Evolutionary conservation across 169 alveolate genomes (phyloP).

Genomic region (Hepatocystis sp.): DNA sequence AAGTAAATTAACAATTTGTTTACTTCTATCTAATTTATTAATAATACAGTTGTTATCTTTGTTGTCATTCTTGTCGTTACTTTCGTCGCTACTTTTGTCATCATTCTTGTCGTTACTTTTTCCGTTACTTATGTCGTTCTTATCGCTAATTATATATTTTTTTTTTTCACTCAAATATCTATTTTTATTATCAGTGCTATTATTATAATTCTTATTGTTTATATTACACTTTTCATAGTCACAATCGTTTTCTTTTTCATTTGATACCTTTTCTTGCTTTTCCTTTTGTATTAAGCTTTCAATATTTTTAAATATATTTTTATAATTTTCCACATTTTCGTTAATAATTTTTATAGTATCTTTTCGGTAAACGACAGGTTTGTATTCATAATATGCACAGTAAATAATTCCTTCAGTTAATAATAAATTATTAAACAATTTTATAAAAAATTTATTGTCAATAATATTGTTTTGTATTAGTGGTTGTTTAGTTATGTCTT

Average conservation of each 20-base stretch:
- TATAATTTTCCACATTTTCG: conserved; percentile 26
- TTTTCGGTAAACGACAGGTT: conserved; percentile 50
- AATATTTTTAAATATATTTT: conserved; percentile 43
- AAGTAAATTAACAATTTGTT: conserved; percentile 38
- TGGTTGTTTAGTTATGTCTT: neutral
- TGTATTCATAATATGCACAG: conserved; percentile 64
- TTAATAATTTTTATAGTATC: conserved; percentile 57
- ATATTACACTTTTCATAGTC: conserved; percentile 1
- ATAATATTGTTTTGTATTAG: neutral
- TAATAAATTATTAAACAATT: conserved; percentile 35
- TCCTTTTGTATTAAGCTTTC: conserved; percentile 1
- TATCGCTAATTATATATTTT: neutral
- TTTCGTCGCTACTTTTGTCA: neutral
- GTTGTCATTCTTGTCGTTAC: neutral
- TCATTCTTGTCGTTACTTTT: neutral
- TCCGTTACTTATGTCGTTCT: neutral
- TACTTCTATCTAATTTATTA: conserved; percentile 9
- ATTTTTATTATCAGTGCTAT: neutral
- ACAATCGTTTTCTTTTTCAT: neutral
- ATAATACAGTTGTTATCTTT: neutral
- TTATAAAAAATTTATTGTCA: conserved; percentile 1
- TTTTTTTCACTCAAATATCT: neutral
- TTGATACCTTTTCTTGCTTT: neutral
- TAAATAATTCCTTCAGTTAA: conserved; percentile 61
- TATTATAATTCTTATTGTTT: neutral